phyloP scores from a whole-genome alignment of 1,284 basidiomycete genomes.

The Trametes polyzona region DNA sequence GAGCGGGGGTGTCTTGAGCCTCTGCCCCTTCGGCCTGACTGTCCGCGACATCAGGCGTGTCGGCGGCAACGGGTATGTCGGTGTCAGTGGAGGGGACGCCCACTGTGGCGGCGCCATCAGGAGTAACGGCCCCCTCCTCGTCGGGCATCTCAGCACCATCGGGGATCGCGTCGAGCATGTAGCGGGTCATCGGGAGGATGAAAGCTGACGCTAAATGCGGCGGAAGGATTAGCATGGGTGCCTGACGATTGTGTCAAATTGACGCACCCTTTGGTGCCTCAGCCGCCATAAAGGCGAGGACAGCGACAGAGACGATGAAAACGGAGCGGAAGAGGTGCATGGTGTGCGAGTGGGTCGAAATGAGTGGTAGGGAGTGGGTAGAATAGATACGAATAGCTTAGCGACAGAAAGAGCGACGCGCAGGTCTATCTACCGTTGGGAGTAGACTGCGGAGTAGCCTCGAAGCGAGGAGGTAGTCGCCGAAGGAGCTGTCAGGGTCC shows the following conservation, averaged over 20 bases:
- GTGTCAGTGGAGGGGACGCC: background rate
- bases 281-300: constrained; percentile 13
- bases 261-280: constrained; percentile 13
- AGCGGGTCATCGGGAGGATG: constrained; percentile 19
- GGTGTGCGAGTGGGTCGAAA: constrained; percentile 1
- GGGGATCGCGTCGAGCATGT: constrained; percentile 25
- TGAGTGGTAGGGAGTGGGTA: constrained; percentile 1
- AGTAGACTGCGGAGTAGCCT: constrained; percentile 13
- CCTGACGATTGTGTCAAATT: background rate
- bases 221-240: background rate
- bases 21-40: background rate
- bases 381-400: constrained; percentile 27
- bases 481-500: constrained; percentile 8
- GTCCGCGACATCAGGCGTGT: background rate
- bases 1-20: background rate
- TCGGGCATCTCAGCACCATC: constrained; percentile 9
- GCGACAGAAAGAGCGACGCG: constrained; percentile 6
- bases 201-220: constrained; percentile 14
- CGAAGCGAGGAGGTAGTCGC: constrained; percentile 9
- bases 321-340: constrained; percentile 25
- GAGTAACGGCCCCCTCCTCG: background rate
- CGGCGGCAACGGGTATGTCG: constrained; percentile 6
- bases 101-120: background rate
- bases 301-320: constrained; percentile 14
- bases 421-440: constrained; percentile 4